These are phyloP conservation scores for Penicillium vulpinum DNA, from an alignment of 2,329 filamentous ascomycete genomes.

Conservation along the genomic window DNA sequence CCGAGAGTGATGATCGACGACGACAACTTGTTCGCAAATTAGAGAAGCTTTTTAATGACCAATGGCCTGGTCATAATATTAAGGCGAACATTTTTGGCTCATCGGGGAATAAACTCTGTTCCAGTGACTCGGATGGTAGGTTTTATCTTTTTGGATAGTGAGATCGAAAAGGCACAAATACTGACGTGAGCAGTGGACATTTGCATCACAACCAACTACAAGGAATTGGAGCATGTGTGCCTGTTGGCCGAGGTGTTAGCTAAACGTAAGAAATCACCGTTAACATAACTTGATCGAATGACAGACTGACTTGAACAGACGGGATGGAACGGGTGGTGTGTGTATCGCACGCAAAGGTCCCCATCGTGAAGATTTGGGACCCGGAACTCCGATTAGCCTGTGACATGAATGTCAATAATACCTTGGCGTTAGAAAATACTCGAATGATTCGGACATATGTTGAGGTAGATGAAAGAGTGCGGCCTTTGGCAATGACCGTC, in stretches of 20 bases:
- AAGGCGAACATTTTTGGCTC: constrained; percentile 95
- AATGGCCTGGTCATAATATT: constrained; percentile 91
- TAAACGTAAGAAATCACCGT: constrained; percentile 63
- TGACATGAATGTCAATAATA: constrained; percentile 99
- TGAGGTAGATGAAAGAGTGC: constrained; percentile 84
- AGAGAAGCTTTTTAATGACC: constrained; percentile 80
- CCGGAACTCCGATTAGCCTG: constrained; percentile 85
- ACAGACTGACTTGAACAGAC: constrained; percentile 54
- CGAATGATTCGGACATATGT: constrained; percentile 98
- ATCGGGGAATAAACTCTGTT: constrained; percentile 91
- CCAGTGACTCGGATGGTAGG: constrained; percentile 92
- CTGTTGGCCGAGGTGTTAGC: constrained; percentile 83
- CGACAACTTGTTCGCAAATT: constrained; percentile 79
- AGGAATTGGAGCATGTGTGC: constrained; percentile 84
- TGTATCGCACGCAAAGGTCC: constrained; percentile 91
- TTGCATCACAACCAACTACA: constrained; percentile 91
- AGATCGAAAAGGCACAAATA: background rate
- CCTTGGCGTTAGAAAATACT: constrained; percentile 90
- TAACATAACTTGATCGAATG: background rate
- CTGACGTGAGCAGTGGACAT: constrained; percentile 73
- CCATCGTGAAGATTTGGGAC: constrained; percentile 98
- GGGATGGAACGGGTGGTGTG: constrained; percentile 97
- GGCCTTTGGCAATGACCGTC: constrained; percentile 91
- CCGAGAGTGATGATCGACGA: constrained; percentile 74
- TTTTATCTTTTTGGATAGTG: constrained; percentile 1